A percentile compares a stretch with the other conserved stretches of the same genome.
phyloP scores from a whole-genome alignment of 441 rosid species.

The Populus tomentosa region DNA sequence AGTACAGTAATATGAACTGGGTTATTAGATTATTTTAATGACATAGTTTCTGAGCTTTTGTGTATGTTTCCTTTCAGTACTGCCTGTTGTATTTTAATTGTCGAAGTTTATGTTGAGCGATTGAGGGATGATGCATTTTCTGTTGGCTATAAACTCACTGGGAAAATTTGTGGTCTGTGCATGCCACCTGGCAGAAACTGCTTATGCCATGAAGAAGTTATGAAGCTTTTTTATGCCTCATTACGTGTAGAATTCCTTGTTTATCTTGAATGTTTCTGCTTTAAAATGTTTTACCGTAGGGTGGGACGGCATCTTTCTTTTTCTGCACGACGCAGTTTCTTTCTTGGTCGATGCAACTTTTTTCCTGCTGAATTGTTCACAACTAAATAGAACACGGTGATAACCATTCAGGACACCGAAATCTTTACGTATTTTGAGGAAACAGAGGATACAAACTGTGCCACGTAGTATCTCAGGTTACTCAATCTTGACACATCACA shows the following conservation, averaged over 20 bases:
- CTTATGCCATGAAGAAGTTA: neutral
- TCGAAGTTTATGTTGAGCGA: neutral
- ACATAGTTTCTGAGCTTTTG: neutral
- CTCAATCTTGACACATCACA: neutral
- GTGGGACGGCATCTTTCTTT: neutral
- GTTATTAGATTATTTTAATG: neutral
- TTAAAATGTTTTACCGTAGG: neutral
- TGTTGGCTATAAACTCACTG: neutral
- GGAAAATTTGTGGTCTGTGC: neutral
- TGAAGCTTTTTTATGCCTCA: neutral
- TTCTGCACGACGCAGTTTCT: neutral
- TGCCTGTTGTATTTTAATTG: neutral
- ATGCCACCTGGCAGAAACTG: neutral
- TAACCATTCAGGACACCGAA: neutral
- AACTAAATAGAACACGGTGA: neutral
- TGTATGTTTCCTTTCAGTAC: neutral
- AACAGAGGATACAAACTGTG: constrained; percentile 9
- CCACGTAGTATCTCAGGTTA: constrained; percentile 4
- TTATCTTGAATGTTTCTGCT: neutral
- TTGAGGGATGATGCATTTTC: neutral
- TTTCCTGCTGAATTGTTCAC: neutral
- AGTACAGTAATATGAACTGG: neutral
- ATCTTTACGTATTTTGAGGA: neutral
- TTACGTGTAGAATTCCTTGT: neutral
- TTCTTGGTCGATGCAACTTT: neutral